These are phyloP conservation scores for Leishmania lainsoni DNA, from an alignment of 208 protist genomes.

Conservation along the genomic window DNA sequence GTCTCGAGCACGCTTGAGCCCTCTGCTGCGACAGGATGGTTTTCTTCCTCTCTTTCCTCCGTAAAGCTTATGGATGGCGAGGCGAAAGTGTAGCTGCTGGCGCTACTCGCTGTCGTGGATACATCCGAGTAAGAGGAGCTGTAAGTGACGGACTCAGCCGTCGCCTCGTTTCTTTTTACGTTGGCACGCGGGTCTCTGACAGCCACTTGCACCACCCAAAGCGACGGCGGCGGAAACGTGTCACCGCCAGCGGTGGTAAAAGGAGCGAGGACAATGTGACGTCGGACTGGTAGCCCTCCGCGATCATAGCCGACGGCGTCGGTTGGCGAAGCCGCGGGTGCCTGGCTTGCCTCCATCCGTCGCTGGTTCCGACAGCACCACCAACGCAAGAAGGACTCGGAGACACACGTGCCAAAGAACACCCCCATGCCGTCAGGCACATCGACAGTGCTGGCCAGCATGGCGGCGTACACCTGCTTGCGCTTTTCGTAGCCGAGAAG, in stretches of 20 bases:
- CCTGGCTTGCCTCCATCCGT: not conserved
- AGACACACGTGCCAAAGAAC: slow-evolving; percentile 34
- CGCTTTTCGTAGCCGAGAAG: slow-evolving; percentile 28
- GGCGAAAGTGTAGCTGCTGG: slow-evolving; percentile 3
- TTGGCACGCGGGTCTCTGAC: not conserved
- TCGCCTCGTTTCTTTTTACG: not conserved
- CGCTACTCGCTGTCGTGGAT: slow-evolving; percentile 5
- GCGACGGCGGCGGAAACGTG: not conserved
- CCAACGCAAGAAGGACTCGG: slow-evolving; percentile 30
- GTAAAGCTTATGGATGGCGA: slow-evolving; percentile 25
- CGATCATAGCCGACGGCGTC: not conserved
- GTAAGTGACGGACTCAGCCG: slow-evolving; percentile 24
- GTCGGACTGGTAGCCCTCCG: not conserved
- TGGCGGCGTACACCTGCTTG: slow-evolving; percentile 28
- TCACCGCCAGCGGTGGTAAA: not conserved
- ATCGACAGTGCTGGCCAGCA: slow-evolving; percentile 33
- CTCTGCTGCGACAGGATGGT: not conserved
- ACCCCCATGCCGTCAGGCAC: slow-evolving; percentile 28
- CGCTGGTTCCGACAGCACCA: slow-evolving; percentile 25
- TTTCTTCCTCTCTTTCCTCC: slow-evolving; percentile 9
- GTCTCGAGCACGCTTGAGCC: not conserved
- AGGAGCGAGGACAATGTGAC: slow-evolving; percentile 1
- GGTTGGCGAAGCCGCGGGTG: not conserved
- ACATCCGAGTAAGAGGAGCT: slow-evolving; percentile 32
- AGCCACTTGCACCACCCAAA: slow-evolving; percentile 16